Evolutionary conservation across 2,329 filamentous ascomycete species (phyloP).

Genomic region (Clonostachys rosea): DNA sequence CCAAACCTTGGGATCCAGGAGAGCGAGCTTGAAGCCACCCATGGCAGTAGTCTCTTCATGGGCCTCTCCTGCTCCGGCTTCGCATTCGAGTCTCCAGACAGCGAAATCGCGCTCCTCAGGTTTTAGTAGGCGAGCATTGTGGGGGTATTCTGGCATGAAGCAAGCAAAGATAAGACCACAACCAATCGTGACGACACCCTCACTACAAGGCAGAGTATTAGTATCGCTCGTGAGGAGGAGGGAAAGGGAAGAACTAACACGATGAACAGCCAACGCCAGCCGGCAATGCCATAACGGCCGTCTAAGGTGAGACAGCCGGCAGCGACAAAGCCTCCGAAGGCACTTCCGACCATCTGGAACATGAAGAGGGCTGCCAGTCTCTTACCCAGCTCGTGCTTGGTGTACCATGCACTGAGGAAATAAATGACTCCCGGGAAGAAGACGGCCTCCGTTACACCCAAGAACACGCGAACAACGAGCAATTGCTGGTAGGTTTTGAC

Average conservation of each 20-base stretch:
- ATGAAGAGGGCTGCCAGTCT: slow-evolving; percentile 27
- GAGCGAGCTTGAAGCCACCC: slow-evolving; percentile 46
- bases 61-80: slow-evolving; percentile 61
- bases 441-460: slow-evolving; percentile 27
- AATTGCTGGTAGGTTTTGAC: slow-evolving; percentile 23
- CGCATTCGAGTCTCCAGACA: slow-evolving; percentile 56
- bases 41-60: slow-evolving; percentile 48
- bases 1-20: slow-evolving; percentile 54
- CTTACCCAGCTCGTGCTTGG: slow-evolving; percentile 26
- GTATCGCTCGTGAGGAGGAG: background rate
- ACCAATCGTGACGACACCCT: slow-evolving; percentile 60
- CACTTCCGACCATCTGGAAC: slow-evolving; percentile 27
- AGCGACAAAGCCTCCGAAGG: slow-evolving; percentile 45
- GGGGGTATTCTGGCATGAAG: slow-evolving; percentile 57
- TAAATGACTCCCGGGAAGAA: slow-evolving; percentile 33
- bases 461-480: slow-evolving; percentile 24
- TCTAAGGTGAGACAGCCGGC: slow-evolving; percentile 42
- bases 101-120: slow-evolving; percentile 44
- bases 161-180: slow-evolving; percentile 50
- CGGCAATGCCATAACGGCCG: slow-evolving; percentile 35
- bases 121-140: slow-evolving; percentile 11
- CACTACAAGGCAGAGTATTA: slow-evolving; percentile 15
- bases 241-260: slow-evolving; percentile 10
- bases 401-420: slow-evolving; percentile 34
- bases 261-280: slow-evolving; percentile 51